Evolutionary conservation across 2,329 filamentous ascomycete genomes (phyloP), one percentile per base, ranked within the genome.

Genomic region (Massarina eburnea): DNA sequence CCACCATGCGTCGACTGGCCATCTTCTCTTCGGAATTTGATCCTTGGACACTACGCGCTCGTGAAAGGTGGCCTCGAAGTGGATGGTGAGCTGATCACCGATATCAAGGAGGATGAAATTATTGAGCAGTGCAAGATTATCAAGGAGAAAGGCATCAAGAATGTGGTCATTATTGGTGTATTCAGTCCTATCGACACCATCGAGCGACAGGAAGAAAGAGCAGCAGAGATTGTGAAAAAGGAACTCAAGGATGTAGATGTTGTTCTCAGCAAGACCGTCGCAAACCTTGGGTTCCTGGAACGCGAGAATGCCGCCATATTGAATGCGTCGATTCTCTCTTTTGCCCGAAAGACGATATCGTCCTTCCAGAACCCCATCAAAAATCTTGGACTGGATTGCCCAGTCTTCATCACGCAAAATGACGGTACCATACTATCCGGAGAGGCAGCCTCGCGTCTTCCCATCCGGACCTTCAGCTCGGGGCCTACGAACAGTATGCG

Each of bases 101-200:
- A 66, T 15, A 65, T 80, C 42, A 60, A 67, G 8, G 73, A 78
- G 55, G 61, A 64, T 19, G 69, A 79, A 69, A 65, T 78, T 17
- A 55, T 75, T 5, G 66, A 71, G 29, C 64, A 75, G 52, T 76
- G 74, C 45, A 67, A 57, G 4, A 65, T 68, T 17, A 76, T 77
- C 52, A 73, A 71, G 55, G 67, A 71, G 29, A 71, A 71, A 18
- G 70, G 71, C 1, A 64, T 78, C 41, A 68, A 63, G 17, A 73
- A 72, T 30, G 68, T 85, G 2, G 80, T 82, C 0, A 67, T 85
- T 4, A 75, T 78, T 4, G 80, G 81, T 2, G 75, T 83, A 8
- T 83, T 80, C 62, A 80, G 77, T 8, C 80, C 81, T 0, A 79
- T 83, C 19, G 81, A 85, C 56, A 74, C 76, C 8, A 52, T 72